Percentiles rank a stretch among this genome's conserved stretches.
These are phyloP conservation scores for Metarhizium anisopliae DNA, from an alignment of 2,329 filamentous ascomycete genomes.

Conservation along the genomic window DNA sequence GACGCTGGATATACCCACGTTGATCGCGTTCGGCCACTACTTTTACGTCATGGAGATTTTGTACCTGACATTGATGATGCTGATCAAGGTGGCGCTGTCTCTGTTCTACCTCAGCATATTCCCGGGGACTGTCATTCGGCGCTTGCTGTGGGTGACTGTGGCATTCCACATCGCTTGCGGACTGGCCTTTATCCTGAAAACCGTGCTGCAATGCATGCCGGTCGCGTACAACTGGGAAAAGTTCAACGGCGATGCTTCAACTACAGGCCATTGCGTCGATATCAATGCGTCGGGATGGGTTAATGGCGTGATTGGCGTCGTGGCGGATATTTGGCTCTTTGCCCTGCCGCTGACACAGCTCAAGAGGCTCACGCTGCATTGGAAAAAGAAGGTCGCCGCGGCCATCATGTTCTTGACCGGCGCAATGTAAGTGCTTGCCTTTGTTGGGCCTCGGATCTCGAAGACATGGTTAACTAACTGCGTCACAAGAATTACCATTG, in stretches of 20 bases:
- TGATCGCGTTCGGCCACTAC: background rate
- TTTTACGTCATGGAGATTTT: conserved; percentile 29
- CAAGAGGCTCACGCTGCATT: conserved; percentile 21
- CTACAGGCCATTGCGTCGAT: conserved; percentile 33
- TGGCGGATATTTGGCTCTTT: conserved; percentile 36
- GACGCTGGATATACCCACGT: too few species aligned
- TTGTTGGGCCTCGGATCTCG: background rate
- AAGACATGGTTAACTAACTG: background rate
- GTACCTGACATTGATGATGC: conserved; percentile 31
- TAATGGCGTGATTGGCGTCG: conserved; percentile 37
- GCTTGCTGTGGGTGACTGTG: conserved; percentile 25
- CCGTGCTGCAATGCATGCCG: conserved; percentile 35
- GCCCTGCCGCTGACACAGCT: conserved; percentile 32
- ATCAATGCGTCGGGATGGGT: conserved; percentile 35
- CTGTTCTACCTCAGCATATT: conserved; percentile 42
- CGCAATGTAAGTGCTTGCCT: conserved; percentile 15
- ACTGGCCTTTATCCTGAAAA: conserved; percentile 26
- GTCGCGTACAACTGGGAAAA: conserved; percentile 35
- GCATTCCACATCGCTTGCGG: conserved; percentile 25
- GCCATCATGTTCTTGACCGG: conserved; percentile 34
- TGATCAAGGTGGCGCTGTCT: conserved; percentile 37
- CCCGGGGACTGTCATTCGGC: conserved; percentile 22
- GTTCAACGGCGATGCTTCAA: conserved; percentile 20
- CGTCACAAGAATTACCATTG: conserved; percentile 13
- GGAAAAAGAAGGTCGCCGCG: conserved; percentile 21